These are phyloP conservation scores for Peterozyma toletana DNA, from an alignment of 805 yeast species.

Conservation along the genomic window DNA sequence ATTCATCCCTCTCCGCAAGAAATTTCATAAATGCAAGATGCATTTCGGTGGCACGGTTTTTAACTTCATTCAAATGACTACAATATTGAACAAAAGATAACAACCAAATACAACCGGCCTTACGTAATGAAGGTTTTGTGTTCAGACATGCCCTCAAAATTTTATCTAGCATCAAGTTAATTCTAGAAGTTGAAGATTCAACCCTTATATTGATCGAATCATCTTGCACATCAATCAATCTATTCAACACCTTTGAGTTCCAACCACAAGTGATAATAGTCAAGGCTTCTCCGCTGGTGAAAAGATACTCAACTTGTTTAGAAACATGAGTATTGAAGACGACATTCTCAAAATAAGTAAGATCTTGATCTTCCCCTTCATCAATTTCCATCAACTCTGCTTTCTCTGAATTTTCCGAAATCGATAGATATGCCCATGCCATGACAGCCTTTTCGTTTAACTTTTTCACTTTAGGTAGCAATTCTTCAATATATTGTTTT, in stretches of 20 bases:
- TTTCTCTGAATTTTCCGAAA: slow-evolving; percentile 19
- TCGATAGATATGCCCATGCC: slow-evolving; percentile 47
- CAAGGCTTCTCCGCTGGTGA: slow-evolving; percentile 81
- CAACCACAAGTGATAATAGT: slow-evolving; percentile 69
- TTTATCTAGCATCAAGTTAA: slow-evolving; percentile 31
- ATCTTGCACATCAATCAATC: slow-evolving; percentile 48
- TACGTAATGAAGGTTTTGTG: slow-evolving; percentile 69
- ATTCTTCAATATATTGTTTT: slow-evolving; percentile 16
- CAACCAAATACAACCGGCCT: slow-evolving; percentile 80
- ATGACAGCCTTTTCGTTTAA: slow-evolving; percentile 53
- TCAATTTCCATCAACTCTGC: slow-evolving; percentile 22
- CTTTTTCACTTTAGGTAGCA: slow-evolving; percentile 38
- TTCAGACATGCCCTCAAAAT: slow-evolving; percentile 47
- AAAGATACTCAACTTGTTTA: slow-evolving; percentile 69
- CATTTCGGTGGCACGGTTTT: slow-evolving; percentile 43
- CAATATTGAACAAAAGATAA: slow-evolving; percentile 74
- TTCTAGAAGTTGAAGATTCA: slow-evolving; percentile 5
- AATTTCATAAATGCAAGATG: slow-evolving; percentile 74
- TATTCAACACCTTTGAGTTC: slow-evolving; percentile 49
- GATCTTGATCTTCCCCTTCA: neutral
- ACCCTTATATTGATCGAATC: slow-evolving; percentile 11
- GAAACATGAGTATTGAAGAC: slow-evolving; percentile 54
- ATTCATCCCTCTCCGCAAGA: slow-evolving; percentile 74
- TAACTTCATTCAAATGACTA: slow-evolving; percentile 35
- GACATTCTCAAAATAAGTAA: slow-evolving; percentile 27